These are phyloP conservation scores for Alternaria ventricosa DNA, from an alignment of 2,329 filamentous ascomycete species.

Conservation along the genomic window DNA sequence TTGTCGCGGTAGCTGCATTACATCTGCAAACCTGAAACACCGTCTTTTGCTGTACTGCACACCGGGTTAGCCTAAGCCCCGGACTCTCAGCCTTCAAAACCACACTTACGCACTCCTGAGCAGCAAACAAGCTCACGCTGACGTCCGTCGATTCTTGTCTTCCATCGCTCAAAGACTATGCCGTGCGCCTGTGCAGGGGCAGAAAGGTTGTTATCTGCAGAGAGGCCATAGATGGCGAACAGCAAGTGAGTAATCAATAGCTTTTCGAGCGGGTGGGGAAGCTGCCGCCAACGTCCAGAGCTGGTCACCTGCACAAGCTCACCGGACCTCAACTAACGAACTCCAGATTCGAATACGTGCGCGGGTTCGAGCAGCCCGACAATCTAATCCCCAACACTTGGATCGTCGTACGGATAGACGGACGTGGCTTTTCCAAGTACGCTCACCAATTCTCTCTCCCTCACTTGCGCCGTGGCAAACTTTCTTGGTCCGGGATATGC, in stretches of 20 bases:
- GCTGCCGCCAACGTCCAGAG: not conserved
- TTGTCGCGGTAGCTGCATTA: conserved; percentile 24
- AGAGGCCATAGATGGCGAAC: conserved; percentile 29
- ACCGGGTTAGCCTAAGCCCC: conserved; percentile 16
- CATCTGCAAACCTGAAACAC: conserved; percentile 27
- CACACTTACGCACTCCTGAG: conserved; percentile 17
- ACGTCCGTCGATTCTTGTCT: conserved; percentile 4
- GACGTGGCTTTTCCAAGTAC: conserved; percentile 92
- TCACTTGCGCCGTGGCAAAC: conserved; percentile 1
- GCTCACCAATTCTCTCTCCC: conserved; percentile 13
- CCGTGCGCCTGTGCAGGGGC: conserved; percentile 9
- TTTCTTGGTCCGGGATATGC: conserved; percentile 17
- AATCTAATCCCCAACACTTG: conserved; percentile 86
- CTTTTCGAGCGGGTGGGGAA: conserved; percentile 11
- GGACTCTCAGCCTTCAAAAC: conserved; percentile 20
- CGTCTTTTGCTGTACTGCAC: conserved; percentile 18
- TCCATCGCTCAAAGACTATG: conserved; percentile 21
- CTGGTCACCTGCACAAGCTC: conserved; percentile 5
- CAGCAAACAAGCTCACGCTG: conserved; percentile 8
- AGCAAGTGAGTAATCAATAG: conserved; percentile 25
- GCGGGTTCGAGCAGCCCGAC: conserved; percentile 84
- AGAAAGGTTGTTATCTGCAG: not conserved
- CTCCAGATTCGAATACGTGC: conserved; percentile 89
- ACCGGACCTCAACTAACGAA: conserved; percentile 19
- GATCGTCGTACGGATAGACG: conserved; percentile 94